These are phyloP conservation scores for Aspergillus sp. DNA, from an alignment of 2,329 filamentous ascomycete genomes.

Conservation along the genomic window DNA sequence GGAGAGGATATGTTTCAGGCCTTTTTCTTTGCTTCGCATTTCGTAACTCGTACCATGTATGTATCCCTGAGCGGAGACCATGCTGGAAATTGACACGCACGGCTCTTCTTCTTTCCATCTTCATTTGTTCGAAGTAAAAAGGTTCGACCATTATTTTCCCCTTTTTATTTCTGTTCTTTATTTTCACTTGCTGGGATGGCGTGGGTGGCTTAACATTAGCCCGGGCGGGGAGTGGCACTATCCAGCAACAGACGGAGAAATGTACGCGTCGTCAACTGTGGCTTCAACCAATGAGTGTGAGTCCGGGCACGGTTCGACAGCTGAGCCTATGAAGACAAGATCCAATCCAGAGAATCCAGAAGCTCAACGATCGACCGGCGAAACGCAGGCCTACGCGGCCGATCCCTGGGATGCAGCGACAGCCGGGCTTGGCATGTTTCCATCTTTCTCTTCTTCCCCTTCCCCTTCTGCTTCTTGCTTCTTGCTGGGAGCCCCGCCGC, in stretches of 20 bases:
- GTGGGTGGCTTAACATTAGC: slow-evolving; percentile 4
- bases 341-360: slow-evolving; percentile 14
- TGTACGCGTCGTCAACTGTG: slow-evolving; percentile 7
- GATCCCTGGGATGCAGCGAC: slow-evolving; percentile 16
- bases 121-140: not conserved
- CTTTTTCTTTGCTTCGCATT: not conserved
- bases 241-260: slow-evolving; percentile 7
- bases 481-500: slow-evolving; percentile 3
- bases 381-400: slow-evolving; percentile 22
- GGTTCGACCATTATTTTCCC: not conserved
- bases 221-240: not conserved
- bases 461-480: slow-evolving; percentile 7
- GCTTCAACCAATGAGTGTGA: slow-evolving; percentile 3
- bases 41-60: too few relatives aligned
- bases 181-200: not conserved
- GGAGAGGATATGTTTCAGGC: not conserved
- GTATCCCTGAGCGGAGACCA: not conserved
- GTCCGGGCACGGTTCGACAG: slow-evolving; percentile 7
- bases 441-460: slow-evolving; percentile 12
- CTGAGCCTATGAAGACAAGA: slow-evolving; percentile 2
- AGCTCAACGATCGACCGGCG: slow-evolving; percentile 22
- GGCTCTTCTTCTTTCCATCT: not conserved
- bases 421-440: slow-evolving; percentile 27
- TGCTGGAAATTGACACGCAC: not conserved
- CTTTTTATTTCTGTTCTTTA: not conserved